Percentiles rank a stretch among this genome's conserved stretches.
phyloP scores from a whole-genome alignment of 768 basidiomycete species.

The Podaxis pistillaris region DNA sequence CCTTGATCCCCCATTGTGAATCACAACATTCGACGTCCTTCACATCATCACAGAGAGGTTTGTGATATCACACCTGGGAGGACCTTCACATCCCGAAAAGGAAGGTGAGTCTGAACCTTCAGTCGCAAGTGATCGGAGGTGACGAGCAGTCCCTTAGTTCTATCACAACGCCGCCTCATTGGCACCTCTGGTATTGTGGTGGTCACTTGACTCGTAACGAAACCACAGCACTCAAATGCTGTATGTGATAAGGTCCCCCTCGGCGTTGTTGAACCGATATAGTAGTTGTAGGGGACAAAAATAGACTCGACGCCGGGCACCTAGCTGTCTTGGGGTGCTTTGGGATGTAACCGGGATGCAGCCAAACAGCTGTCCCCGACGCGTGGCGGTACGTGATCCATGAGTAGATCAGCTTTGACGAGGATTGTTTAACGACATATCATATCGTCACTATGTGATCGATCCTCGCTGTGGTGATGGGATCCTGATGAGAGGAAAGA shows the following conservation, averaged over 20 bases:
- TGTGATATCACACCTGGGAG: conserved; percentile 5
- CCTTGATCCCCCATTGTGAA: conserved; percentile 4
- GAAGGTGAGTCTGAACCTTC: not conserved
- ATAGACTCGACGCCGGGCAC: not conserved
- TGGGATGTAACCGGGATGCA: not conserved
- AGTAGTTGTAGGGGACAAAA: not conserved
- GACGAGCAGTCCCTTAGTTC: conserved; percentile 6
- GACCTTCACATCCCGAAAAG: conserved; percentile 9
- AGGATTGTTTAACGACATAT: not conserved
- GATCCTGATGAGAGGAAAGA: not conserved
- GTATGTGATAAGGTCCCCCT: conserved; percentile 3
- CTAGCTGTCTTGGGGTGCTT: not conserved
- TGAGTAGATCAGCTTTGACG: not conserved
- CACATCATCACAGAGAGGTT: conserved; percentile 12
- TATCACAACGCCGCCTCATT: conserved; percentile 11
- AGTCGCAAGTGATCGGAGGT: not conserved
- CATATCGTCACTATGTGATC: not conserved
- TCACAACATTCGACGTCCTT: conserved; percentile 9
- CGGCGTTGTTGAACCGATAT: not conserved
- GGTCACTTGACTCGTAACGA: conserved; percentile 3
- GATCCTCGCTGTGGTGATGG: not conserved
- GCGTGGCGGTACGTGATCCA: not conserved
- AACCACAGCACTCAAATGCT: not conserved
- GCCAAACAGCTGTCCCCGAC: not conserved
- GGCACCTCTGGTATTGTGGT: not conserved